Conservation (phyloP, 78 protist genomes). For the Creolimax fragrantissima region DNA sequence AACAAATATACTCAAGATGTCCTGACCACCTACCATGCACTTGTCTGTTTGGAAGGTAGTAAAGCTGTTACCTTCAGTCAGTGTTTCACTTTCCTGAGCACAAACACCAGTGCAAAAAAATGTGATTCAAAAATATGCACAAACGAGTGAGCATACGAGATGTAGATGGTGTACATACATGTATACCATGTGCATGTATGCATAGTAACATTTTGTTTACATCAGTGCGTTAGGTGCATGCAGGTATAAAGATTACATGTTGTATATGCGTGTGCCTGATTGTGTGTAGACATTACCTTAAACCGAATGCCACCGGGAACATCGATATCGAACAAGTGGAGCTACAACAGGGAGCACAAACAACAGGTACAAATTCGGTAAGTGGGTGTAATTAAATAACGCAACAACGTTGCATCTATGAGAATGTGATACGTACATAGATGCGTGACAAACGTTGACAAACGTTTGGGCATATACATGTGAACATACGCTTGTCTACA, state of each 20-base stretch:
- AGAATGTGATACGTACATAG: too few relatives aligned
- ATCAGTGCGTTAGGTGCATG: neutral
- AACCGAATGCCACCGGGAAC: constrained; percentile 78
- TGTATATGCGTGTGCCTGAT: neutral
- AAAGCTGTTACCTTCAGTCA: constrained; percentile 57
- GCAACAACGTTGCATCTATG: too few relatives aligned
- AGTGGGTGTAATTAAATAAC: too few relatives aligned
- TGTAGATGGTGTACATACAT: neutral
- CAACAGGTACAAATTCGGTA: too few relatives aligned
- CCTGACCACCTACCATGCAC: neutral
- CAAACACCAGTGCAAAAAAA: too few relatives aligned
- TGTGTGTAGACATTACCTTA: neutral
- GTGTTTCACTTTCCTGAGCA: constrained; percentile 41
- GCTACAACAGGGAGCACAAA: neutral
- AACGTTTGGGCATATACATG: too few relatives aligned
- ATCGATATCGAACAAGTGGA: constrained; percentile 90
- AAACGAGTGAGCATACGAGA: too few relatives aligned
- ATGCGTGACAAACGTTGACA: too few relatives aligned
- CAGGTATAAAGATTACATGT: neutral
- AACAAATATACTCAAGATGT: too few relatives aligned
- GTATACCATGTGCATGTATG: neutral
- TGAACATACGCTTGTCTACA: neutral
- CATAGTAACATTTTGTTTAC: neutral
- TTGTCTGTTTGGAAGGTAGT: constrained; percentile 55
- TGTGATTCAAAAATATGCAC: too few relatives aligned